Conservation (phyloP, 2,329 filamentous ascomycete species). For the Dactylellina drechsleri region DNA sequence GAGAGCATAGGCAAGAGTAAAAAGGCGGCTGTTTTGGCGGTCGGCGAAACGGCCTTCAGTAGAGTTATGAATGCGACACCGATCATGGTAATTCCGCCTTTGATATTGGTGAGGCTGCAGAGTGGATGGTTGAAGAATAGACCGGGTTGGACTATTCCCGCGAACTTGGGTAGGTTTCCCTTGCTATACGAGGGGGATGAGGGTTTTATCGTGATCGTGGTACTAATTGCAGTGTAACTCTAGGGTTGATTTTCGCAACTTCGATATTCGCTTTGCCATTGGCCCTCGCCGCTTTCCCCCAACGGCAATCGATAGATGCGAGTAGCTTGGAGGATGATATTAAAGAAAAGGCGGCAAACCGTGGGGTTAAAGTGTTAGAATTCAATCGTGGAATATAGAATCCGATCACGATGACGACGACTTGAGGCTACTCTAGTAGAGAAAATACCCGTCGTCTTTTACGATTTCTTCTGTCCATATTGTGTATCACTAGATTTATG, state of each 20-base stretch:
- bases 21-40: slow-evolving; percentile 86
- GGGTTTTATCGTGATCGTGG: not conserved
- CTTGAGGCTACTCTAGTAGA: not conserved
- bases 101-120: slow-evolving; percentile 86
- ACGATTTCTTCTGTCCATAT: not conserved
- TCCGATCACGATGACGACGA: not conserved
- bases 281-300: slow-evolving; percentile 90
- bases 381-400: slow-evolving; percentile 90
- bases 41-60: slow-evolving; percentile 90
- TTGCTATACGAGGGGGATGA: not conserved
- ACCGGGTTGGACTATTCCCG: slow-evolving; percentile 78
- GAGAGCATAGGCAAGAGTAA: slow-evolving; percentile 82
- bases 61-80: slow-evolving; percentile 93
- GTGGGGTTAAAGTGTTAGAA: slow-evolving; percentile 78
- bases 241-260: slow-evolving; percentile 80
- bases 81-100: slow-evolving; percentile 94
- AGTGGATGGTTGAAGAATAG: slow-evolving; percentile 81
- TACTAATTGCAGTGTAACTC: not conserved
- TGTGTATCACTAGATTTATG: slow-evolving; percentile 11
- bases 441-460: not conserved
- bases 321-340: slow-evolving; percentile 85
- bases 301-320: slow-evolving; percentile 82
- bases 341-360: slow-evolving; percentile 77
- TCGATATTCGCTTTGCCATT: slow-evolving; percentile 89
- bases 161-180: slow-evolving; percentile 75